phyloP scores from a whole-genome alignment of 352 stramenopile genomes.

The Globisporangium cederbergense region DNA sequence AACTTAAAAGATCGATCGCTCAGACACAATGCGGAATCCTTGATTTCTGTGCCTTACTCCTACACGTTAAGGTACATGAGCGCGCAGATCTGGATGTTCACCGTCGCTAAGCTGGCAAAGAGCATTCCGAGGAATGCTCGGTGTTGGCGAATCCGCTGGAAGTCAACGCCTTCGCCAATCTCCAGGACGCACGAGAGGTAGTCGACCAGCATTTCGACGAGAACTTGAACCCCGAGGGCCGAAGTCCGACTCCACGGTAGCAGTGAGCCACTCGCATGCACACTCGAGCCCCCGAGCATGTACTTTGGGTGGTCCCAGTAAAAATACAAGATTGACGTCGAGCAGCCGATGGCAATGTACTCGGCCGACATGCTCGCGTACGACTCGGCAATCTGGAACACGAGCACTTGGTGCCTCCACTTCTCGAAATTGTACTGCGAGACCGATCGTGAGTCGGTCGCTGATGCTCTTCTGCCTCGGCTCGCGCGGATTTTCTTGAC shows the following conservation, averaged over 20 bases:
- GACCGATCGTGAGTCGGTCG: neutral
- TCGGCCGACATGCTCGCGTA: constrained; percentile 51
- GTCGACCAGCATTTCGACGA: constrained; percentile 13
- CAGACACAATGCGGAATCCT: neutral
- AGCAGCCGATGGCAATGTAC: constrained; percentile 49
- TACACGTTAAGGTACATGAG: constrained; percentile 10
- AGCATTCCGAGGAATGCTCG: constrained; percentile 11
- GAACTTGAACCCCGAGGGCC: constrained; percentile 6
- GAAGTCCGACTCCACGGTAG: neutral
- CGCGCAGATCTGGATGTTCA: constrained; percentile 14
- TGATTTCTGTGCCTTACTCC: neutral
- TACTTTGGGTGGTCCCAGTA: constrained; percentile 36
- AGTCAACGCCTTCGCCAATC: constrained; percentile 10
- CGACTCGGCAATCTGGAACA: constrained; percentile 32
- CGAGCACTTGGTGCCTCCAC: constrained; percentile 26
- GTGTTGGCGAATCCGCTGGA: neutral
- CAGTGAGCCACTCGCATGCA: neutral
- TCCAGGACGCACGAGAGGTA: constrained; percentile 19
- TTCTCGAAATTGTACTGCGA: constrained; percentile 16
- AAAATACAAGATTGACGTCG: constrained; percentile 37
- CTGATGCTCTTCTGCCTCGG: neutral
- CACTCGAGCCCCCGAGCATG: neutral
- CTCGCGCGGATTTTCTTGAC: neutral
- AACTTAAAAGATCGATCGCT: too few relatives aligned
- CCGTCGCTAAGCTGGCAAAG: constrained; percentile 4